phyloP scores from a whole-genome alignment of 73 alveolate genomes.

The Symbiodinium natans region DNA sequence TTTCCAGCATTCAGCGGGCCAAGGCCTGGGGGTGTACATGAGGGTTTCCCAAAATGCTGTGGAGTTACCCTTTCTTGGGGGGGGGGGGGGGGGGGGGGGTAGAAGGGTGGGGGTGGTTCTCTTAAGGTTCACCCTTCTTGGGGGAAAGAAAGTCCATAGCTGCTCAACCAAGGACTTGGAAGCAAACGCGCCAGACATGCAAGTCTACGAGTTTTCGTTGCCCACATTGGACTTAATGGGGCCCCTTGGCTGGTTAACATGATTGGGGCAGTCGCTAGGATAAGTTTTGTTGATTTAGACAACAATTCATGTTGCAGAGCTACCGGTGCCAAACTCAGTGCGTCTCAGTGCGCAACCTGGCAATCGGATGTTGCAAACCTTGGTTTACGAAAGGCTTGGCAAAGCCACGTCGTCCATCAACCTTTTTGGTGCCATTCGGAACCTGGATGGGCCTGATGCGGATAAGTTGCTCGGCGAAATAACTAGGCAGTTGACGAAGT shows the following conservation, averaged over 20 bases:
- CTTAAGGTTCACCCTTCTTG: too few relatives aligned
- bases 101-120: too few relatives aligned
- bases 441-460: not conserved
- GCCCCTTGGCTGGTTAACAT: not conserved
- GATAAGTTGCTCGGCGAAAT: constrained; percentile 32
- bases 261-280: not conserved
- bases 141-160: too few relatives aligned
- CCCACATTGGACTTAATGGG: constrained; percentile 87
- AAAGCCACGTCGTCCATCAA: constrained; percentile 72
- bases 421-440: constrained; percentile 70
- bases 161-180: constrained; percentile 86
- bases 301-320: too few relatives aligned
- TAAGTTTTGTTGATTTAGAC: too few relatives aligned
- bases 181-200: not conserved
- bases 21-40: constrained; percentile 16
- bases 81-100: too few relatives aligned
- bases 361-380: too few relatives aligned
- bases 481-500: too few relatives aligned
- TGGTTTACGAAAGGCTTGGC: constrained; percentile 19
- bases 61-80: not conserved
- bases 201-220: constrained; percentile 85
- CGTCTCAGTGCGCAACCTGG: too few relatives aligned
- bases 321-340: too few relatives aligned
- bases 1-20: constrained; percentile 72
- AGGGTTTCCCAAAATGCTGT: not conserved